Evolutionary conservation across 352 stramenopile genomes (phyloP), one percentile per base, ranked within the genome.

Genomic region (Phytophthora capsici): DNA sequence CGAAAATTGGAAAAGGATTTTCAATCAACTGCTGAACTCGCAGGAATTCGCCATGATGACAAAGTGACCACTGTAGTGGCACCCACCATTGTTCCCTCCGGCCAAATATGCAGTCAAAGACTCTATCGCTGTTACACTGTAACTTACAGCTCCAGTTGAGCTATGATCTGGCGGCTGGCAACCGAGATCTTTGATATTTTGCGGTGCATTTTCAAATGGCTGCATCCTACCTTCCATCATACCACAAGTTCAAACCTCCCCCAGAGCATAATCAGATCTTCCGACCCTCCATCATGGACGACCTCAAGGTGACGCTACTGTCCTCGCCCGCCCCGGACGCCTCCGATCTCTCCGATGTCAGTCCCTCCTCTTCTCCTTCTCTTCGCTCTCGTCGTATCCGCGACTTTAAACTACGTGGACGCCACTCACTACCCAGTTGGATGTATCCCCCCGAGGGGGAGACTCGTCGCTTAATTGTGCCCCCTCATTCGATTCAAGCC

Each of bases 391-490:
- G n/a, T 43, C 64, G 51, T 40, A 58, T 64, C n/a, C 75, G 50
- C 40, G 54, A 73, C 50, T 71, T 69, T 6, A 68, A 62, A 50
- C 20, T 68, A 16, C 65, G 34, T 23, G 28, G 36, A n/a, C 28
- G 38, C 4, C 20, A 64, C 23, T 57, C 66, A 7, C 52, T 75
- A 9, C 63, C 75, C 10, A 23, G 28, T 7, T 86, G 78, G 78
- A 75, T 86, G 63, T 86, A 72, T 47, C 78, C 78, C 16, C 69
- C 75, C 0, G 55, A 63, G 40, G 78, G 78, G 30, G 74, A 83
- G 48, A 69, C 73, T 5, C 60, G 61, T 32, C 58, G 67, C 10
- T 45, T 84, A 14, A 12, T 54, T 14, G 69, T 82, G 19, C 64
- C 69, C 9, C 23, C 61, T 4, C 56, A 71, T 16, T 55, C 75